These are phyloP conservation scores for Phytopythium delawarense DNA, from an alignment of 352 stramenopile genomes.

Conservation along the genomic window DNA sequence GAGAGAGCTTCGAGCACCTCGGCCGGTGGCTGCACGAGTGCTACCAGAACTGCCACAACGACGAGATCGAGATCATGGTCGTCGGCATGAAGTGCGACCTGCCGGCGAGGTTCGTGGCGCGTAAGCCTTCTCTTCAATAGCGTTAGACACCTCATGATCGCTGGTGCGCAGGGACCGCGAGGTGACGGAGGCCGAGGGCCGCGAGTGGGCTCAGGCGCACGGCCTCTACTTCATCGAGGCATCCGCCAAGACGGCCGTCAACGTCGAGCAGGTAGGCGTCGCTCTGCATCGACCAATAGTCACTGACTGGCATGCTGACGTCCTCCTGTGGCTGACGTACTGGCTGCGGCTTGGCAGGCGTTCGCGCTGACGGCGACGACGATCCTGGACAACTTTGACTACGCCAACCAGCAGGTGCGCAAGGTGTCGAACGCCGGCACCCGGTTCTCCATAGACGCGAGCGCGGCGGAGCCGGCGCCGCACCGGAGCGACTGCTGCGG, in stretches of 20 bases:
- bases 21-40: conserved; percentile 78
- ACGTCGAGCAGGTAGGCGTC: conserved; percentile 66
- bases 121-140: background rate
- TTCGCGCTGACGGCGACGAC: conserved; percentile 68
- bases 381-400: conserved; percentile 77
- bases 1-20: conserved; percentile 79
- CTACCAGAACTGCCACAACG: conserved; percentile 82
- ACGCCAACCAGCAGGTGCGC: conserved; percentile 51
- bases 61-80: conserved; percentile 82
- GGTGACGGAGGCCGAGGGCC: conserved; percentile 65
- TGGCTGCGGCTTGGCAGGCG: conserved; percentile 20
- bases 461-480: conserved; percentile 11
- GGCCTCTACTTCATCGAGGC: conserved; percentile 84
- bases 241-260: conserved; percentile 74
- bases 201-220: conserved; percentile 50
- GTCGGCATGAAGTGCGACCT: conserved; percentile 86
- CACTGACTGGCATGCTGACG: background rate
- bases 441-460: conserved; percentile 36
- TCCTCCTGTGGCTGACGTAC: background rate
- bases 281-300: background rate
- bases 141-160: background rate
- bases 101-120: conserved; percentile 16
- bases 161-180: conserved; percentile 33
- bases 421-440: conserved; percentile 28
- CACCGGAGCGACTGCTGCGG: conserved; percentile 38